These are phyloP conservation scores for Golubevia pallescens DNA, from an alignment of 1,284 basidiomycete species.

Conservation along the genomic window DNA sequence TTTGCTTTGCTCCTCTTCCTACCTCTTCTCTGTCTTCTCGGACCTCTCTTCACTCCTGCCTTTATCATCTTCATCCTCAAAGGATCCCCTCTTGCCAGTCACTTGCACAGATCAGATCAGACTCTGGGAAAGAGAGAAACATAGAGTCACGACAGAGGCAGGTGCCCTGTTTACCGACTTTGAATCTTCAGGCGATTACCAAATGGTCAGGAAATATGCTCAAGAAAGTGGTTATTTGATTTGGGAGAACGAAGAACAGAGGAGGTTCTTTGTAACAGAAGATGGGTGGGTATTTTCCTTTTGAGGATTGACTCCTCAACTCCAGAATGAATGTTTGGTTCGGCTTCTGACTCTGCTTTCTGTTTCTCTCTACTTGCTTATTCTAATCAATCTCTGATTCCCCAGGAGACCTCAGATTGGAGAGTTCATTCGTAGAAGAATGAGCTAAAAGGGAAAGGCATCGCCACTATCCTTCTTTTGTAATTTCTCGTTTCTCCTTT, in stretches of 20 bases:
- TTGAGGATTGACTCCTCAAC: too few species aligned
- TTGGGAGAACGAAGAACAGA: slow-evolving; percentile 41
- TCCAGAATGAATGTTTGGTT: too few species aligned
- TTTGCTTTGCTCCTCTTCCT: slow-evolving; percentile 9
- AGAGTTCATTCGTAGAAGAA: too few species aligned
- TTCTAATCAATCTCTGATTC: too few species aligned
- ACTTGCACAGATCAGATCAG: slow-evolving; percentile 98
- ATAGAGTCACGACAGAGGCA: slow-evolving; percentile 72
- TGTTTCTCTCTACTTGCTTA: too few species aligned
- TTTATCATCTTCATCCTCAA: background rate
- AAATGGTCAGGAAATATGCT: slow-evolving; percentile 57
- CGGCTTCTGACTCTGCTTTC: too few species aligned
- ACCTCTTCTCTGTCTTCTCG: background rate
- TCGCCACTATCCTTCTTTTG: too few species aligned
- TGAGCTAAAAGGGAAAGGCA: too few species aligned
- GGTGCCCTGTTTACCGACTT: slow-evolving; percentile 54
- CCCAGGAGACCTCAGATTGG: too few species aligned
- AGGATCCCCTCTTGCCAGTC: slow-evolving; percentile 88
- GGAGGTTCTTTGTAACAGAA: slow-evolving; percentile 47
- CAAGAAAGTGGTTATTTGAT: slow-evolving; percentile 43
- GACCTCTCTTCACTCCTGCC: background rate
- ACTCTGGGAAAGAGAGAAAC: slow-evolving; percentile 95
- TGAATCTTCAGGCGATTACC: slow-evolving; percentile 41
- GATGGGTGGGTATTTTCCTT: slow-evolving; percentile 14
- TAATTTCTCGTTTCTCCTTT: too few species aligned